A percentile compares a stretch with the other conserved stretches of the same genome.
Conservation (phyloP, 176 grass and related monocot genomes). For the Carex cristatella region DNA sequence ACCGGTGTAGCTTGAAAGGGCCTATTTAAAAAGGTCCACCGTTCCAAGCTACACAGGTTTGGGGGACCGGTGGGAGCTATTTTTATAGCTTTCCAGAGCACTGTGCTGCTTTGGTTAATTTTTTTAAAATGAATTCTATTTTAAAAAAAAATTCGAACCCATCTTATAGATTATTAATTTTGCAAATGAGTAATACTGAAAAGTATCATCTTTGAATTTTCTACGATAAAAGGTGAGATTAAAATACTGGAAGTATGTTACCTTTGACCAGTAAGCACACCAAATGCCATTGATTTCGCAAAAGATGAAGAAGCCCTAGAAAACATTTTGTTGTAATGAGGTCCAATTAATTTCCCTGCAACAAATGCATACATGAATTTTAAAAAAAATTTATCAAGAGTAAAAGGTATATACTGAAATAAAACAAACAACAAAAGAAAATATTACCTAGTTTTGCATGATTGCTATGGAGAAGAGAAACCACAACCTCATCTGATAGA, state of each 20-base stretch:
- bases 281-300: conserved; percentile 53
- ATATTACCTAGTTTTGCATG: conserved; percentile 66
- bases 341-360: conserved; percentile 57
- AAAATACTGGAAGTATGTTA: conserved; percentile 16
- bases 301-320: conserved; percentile 52
- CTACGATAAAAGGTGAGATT: not conserved
- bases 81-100: too few relatives aligned
- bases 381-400: not conserved
- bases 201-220: not conserved
- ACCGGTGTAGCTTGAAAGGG: too few relatives aligned
- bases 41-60: too few relatives aligned
- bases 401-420: not conserved
- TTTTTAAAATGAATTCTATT: too few relatives aligned
- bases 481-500: conserved; percentile 30
- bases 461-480: conserved; percentile 59
- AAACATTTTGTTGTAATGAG: conserved; percentile 53
- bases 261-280: conserved; percentile 80
- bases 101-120: too few relatives aligned
- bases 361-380: conserved; percentile 23
- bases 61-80: too few relatives aligned
- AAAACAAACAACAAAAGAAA: not conserved
- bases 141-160: too few relatives aligned
- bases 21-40: too few relatives aligned
- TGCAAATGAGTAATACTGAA: not conserved
- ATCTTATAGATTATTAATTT: not conserved